Evolutionary conservation across 805 yeast species (phyloP), one percentile per base, ranked within the genome.

Genomic region (Candida sakaeoensis): DNA sequence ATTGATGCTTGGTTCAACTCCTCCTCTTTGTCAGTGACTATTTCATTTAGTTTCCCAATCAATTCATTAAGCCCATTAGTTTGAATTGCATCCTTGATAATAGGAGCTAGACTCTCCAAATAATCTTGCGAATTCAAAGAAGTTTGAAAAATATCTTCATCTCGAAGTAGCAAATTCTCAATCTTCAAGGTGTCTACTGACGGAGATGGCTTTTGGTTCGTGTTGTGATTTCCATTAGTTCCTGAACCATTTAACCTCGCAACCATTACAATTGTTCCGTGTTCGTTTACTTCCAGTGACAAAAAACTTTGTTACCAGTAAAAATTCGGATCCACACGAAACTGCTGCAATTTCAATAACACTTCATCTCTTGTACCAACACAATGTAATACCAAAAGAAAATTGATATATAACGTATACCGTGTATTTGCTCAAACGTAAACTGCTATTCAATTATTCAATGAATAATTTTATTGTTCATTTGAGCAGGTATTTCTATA

Each of bases 41-140:
- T 74, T 10, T 64, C 70, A 41, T 79, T 80, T 41, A 87, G 63
- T 45, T 64, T 71, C 16, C 62, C 69, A 25, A 83, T 65, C 44
- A 88, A 66, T 13, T 72, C 78, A 5, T 79, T 72, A 25, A 85
- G 66, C 0, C 77, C 68, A 45, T 77, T 68, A 13, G 70, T 61
- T 37, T 66, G 67, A 31, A 88, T 61, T 15, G 89, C 82, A 8
- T 78, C 73, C 50, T 77, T 79, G 47, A 87, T 72, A 13, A 85
- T 72, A 1, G 95, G 95, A 2, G 87, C 84, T 43, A 88, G 70
- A 57, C 85, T 87, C 47, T 87, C 95, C 28, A 87, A 58, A 57
- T 82, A 85, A 50, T 84, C 90, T 41, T 79, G 84, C 2, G 84
- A 75, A 34, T 69, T 61, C 23, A 75, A 54, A 1, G 80, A 72